Evolutionary conservation across 352 stramenopile species (phyloP).

Genomic region (Halophytophthora batemanensis): DNA sequence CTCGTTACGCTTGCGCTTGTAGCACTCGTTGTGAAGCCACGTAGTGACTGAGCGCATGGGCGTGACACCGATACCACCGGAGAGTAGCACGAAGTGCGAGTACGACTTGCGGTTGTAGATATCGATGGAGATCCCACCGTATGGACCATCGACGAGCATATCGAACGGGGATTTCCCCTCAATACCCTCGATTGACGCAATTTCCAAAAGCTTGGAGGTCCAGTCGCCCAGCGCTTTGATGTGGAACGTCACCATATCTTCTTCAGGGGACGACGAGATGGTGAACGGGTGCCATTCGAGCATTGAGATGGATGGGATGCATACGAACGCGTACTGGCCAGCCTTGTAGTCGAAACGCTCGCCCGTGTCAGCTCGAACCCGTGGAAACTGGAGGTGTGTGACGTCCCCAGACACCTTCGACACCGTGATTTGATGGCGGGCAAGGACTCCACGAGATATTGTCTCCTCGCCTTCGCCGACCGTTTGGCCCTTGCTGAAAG

Average conservation of each 20-base stretch:
- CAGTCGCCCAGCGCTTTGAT: conserved; percentile 45
- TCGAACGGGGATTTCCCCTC: neutral
- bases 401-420: conserved; percentile 5
- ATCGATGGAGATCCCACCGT: conserved; percentile 28
- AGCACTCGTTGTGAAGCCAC: conserved; percentile 7
- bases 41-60: conserved; percentile 31
- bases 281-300: conserved; percentile 81
- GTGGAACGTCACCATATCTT: conserved; percentile 45
- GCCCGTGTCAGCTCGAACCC: conserved; percentile 13
- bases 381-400: conserved; percentile 24
- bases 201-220: conserved; percentile 30
- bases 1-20: neutral
- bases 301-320: conserved; percentile 42
- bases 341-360: conserved; percentile 20
- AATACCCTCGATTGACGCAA: too few species aligned
- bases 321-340: conserved; percentile 64
- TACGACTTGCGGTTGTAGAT: conserved; percentile 8
- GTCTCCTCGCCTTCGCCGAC: neutral
- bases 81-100: conserved; percentile 34
- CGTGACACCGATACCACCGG: conserved; percentile 31
- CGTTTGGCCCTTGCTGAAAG: conserved; percentile 9
- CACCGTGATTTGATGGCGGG: conserved; percentile 2
- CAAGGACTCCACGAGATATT: too few species aligned
- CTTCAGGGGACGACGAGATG: conserved; percentile 52
- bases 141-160: conserved; percentile 33